phyloP scores from a whole-genome alignment of 2,329 filamentous ascomycete species.

The Fusarium siculi region DNA sequence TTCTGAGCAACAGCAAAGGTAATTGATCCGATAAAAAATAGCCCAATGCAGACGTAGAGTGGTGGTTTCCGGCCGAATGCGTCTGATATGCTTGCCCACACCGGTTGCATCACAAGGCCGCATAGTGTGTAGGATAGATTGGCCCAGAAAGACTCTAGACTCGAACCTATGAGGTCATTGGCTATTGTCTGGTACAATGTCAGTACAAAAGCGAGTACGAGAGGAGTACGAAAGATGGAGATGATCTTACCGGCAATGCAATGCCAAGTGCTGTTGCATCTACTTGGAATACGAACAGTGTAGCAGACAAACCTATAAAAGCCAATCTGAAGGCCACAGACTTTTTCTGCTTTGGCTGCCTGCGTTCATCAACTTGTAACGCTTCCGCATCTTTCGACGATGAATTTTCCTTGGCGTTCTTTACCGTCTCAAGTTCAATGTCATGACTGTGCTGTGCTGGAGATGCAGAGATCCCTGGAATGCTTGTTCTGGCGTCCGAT shows the following conservation, averaged over 20 bases:
- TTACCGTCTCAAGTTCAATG: neutral
- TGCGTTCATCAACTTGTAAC: neutral
- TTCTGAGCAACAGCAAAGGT: constrained; percentile 13
- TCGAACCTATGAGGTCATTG: constrained; percentile 14
- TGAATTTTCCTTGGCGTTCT: neutral
- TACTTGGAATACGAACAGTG: constrained; percentile 8
- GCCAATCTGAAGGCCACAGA: constrained; percentile 12
- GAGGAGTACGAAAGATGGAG: neutral
- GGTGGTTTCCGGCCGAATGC: constrained; percentile 20
- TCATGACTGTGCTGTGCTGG: neutral
- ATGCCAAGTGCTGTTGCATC: constrained; percentile 22
- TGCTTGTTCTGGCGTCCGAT: neutral
- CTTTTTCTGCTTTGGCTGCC: neutral
- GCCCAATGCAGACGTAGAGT: neutral
- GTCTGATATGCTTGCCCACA: constrained; percentile 17
- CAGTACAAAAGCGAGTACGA: neutral
- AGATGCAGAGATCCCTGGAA: neutral
- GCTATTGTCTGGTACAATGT: neutral
- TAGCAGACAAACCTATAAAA: constrained; percentile 9
- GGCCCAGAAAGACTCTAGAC: constrained; percentile 18
- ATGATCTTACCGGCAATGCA: neutral
- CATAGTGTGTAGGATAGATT: constrained; percentile 15
- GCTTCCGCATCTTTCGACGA: neutral
- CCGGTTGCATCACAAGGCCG: constrained; percentile 18
- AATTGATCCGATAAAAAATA: constrained; percentile 9